phyloP scores from a whole-genome alignment of 1,284 basidiomycete species.

The Naganishia cerealis region DNA sequence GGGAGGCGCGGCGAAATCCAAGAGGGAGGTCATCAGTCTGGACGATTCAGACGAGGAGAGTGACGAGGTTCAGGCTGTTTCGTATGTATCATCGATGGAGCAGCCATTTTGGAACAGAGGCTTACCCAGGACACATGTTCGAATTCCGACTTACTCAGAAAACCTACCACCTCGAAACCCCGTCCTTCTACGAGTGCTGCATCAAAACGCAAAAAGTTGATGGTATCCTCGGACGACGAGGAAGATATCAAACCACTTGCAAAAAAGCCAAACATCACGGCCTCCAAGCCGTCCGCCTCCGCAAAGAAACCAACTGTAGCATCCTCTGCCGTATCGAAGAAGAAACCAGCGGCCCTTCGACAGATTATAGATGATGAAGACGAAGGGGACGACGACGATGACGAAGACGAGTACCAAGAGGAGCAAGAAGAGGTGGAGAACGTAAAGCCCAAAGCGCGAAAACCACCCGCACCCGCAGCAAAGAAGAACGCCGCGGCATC shows the following conservation, averaged over 20 bases:
- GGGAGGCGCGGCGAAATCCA: background rate
- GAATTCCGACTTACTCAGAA: background rate
- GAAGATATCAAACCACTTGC: slow-evolving; percentile 25
- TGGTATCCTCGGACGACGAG: slow-evolving; percentile 7
- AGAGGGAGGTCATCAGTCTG: slow-evolving; percentile 25
- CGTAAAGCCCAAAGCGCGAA: slow-evolving; percentile 1
- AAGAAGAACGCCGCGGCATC: slow-evolving; percentile 17
- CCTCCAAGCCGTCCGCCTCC: background rate
- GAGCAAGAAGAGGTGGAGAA: slow-evolving; percentile 7
- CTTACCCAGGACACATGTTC: background rate
- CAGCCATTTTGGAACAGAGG: background rate
- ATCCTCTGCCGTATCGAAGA: background rate
- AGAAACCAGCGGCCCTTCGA: background rate
- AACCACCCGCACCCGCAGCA: background rate
- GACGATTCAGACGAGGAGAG: slow-evolving; percentile 20
- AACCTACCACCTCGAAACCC: background rate
- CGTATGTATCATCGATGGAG: slow-evolving; percentile 3
- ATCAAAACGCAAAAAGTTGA: slow-evolving; percentile 25
- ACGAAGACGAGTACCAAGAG: slow-evolving; percentile 8
- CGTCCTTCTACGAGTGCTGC: background rate
- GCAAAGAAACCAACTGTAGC: background rate
- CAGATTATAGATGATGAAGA: background rate
- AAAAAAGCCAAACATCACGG: slow-evolving; percentile 15
- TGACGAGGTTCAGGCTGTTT: slow-evolving; percentile 26
- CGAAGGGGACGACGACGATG: background rate